Conservation (phyloP, 2,329 filamentous ascomycete genomes). For the Epichloe amarillans region DNA sequence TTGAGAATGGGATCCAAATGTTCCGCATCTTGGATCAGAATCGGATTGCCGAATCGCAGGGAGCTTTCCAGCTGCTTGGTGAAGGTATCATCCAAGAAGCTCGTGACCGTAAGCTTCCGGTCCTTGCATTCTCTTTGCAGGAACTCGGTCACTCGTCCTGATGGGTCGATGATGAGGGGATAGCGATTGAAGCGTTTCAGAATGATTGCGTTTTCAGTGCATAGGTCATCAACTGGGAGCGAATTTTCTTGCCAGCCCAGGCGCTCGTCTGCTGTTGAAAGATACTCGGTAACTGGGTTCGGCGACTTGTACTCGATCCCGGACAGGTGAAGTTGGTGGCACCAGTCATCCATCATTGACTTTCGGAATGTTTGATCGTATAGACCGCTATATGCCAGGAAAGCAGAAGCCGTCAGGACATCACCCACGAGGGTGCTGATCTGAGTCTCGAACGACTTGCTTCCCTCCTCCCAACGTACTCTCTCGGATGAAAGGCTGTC, state of each 20-base stretch:
- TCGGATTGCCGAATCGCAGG: conserved; percentile 93
- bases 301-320: conserved; percentile 86
- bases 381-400: conserved; percentile 90
- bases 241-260: conserved; percentile 90
- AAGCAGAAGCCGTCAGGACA: conserved; percentile 89
- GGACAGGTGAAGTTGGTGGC: conserved; percentile 84
- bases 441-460: conserved; percentile 95
- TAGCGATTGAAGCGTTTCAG: conserved; percentile 97
- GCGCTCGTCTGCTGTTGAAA: conserved; percentile 91
- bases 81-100: conserved; percentile 95
- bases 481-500: conserved; percentile 93
- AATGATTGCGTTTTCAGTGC: conserved; percentile 96
- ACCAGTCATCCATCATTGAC: conserved; percentile 95
- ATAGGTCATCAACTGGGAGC: conserved; percentile 89
- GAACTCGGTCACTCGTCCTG: conserved; percentile 88
- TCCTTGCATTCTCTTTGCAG: conserved; percentile 90
- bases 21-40: conserved; percentile 96
- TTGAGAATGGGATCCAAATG: conserved; percentile 95
- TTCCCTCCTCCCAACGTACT: conserved; percentile 88
- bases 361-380: conserved; percentile 98
- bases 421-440: conserved; percentile 94
- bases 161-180: conserved; percentile 95
- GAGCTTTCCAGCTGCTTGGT: conserved; percentile 97
- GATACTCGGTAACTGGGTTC: conserved; percentile 89
- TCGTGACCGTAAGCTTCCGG: conserved; percentile 85